Evolutionary conservation across 2,329 filamentous ascomycete genomes (phyloP), one percentile per base, ranked within the genome.

Genomic region (Chaetomiaceae sp.): DNA sequence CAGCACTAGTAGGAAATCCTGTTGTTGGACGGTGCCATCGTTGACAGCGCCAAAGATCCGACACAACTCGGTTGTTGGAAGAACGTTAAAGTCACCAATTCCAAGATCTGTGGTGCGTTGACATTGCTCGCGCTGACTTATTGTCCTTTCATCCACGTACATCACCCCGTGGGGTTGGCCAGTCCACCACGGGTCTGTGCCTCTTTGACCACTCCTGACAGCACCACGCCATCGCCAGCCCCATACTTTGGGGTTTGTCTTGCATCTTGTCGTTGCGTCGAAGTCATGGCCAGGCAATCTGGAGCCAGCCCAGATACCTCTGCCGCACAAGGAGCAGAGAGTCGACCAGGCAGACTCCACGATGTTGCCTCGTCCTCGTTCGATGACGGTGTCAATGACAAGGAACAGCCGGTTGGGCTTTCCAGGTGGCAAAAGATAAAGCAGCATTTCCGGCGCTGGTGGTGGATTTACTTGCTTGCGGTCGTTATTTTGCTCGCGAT

Each of bases 391-490:
- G 48, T 46, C 20, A 5, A 35, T 25, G 48, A 51, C 5, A 51
- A 51, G n/a, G 37, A 12, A n/a, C 25, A 31, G 27, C 5, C 35
- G n/a, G 42, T 6, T 5, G n/a, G 3, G 1, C 2, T 27, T 8
- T 21, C 51, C 17, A 65, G 68, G 55, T 65, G 61, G 51, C 62
- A 74, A 50, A 73, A 70, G 52, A 23, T 69, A 4, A 71, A 68
- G 50, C 59, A 60, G 1, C 74, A 76, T 58, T 71, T 67, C 50
- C 59, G 63, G n/a, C 63, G 66, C 25, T 74, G 71, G 51, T 72
- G 69, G 64, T 69, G 68, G 63, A 68, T 68, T 62, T 75, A 76
- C 57, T 43, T 73, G 3, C 60, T 72, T n/a, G 70, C 58, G 14
- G 45, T 64, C 12, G 57, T 73, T 27, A 60, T 74, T 23, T 65